Conservation (phyloP, 805 yeast species). For the Phaffomyces antillensis region DNA sequence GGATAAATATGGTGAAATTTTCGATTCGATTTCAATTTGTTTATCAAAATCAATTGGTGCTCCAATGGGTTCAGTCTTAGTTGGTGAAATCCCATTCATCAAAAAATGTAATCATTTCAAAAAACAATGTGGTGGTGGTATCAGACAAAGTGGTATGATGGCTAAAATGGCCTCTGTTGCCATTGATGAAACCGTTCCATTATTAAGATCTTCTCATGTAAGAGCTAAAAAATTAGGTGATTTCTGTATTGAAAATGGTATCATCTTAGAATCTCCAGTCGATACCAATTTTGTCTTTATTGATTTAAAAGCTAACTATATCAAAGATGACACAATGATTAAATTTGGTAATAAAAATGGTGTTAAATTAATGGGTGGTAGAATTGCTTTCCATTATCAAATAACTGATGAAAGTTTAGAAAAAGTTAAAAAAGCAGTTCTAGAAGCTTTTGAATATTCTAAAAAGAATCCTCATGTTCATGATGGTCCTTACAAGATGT, state of each 20-base stretch:
- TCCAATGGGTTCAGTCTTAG: constrained; percentile 85
- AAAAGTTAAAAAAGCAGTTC: constrained; percentile 46
- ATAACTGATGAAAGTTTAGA: constrained; percentile 48
- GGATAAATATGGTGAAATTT: constrained; percentile 62
- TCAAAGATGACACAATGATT: constrained; percentile 50
- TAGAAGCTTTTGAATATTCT: constrained; percentile 51
- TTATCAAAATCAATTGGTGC: constrained; percentile 89
- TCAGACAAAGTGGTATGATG: constrained; percentile 81
- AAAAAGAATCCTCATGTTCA: constrained; percentile 43
- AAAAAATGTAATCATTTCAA: constrained; percentile 75
- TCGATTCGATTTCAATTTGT: constrained; percentile 88
- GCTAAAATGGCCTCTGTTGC: constrained; percentile 78
- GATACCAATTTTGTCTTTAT: constrained; percentile 81
- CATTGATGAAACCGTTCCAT: constrained; percentile 58
- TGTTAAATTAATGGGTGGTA: constrained; percentile 60
- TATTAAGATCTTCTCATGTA: constrained; percentile 39
- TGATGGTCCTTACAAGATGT: constrained; percentile 41
- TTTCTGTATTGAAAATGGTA: constrained; percentile 45
- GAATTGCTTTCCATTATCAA: constrained; percentile 79
- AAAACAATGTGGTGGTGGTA: constrained; percentile 91
- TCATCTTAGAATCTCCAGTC: constrained; percentile 63
- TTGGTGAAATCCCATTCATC: constrained; percentile 54
- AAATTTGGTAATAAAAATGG: constrained; percentile 51
- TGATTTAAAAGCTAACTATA: constrained; percentile 39
- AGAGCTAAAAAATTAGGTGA: constrained; percentile 45